Percentiles rank a stretch among this genome's conserved stretches.
Evolutionary conservation across 768 basidiomycete genomes (phyloP).

Genomic region (Hemileccinum impolitum): DNA sequence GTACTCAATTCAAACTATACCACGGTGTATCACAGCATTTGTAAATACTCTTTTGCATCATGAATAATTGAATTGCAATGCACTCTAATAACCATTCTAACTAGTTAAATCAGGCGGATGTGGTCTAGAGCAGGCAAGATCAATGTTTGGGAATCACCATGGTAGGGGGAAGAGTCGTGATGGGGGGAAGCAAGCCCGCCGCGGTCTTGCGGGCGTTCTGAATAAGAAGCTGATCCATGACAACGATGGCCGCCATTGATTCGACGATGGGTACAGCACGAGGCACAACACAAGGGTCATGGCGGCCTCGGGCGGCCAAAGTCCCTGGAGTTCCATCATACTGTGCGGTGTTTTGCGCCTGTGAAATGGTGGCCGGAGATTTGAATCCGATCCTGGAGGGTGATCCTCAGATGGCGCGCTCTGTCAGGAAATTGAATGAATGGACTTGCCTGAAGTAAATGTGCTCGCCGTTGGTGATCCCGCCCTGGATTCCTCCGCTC

Average conservation of each 20-base stretch:
- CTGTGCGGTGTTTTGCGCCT: conserved; percentile 83
- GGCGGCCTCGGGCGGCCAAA: conserved; percentile 88
- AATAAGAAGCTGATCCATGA: conserved; percentile 90
- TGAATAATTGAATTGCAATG: neutral
- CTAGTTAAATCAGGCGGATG: neutral
- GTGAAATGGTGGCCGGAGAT: conserved; percentile 96
- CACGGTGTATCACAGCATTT: conserved; percentile 2
- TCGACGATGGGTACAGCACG: conserved; percentile 98
- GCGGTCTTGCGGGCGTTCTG: conserved; percentile 83
- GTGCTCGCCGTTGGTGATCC: conserved; percentile 95
- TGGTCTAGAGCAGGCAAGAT: neutral
- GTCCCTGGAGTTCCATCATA: conserved; percentile 90
- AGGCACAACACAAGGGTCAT: conserved; percentile 97
- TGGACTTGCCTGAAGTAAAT: conserved; percentile 87
- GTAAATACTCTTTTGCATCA: conserved; percentile 11
- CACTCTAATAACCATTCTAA: neutral
- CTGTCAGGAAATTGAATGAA: neutral
- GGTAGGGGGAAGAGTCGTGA: conserved; percentile 87
- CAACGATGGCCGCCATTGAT: conserved; percentile 92
- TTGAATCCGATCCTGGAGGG: conserved; percentile 88
- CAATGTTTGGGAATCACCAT: conserved; percentile 67
- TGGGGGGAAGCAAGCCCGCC: conserved; percentile 71
- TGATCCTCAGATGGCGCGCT: conserved; percentile 8
- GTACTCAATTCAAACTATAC: neutral
- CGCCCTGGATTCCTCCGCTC: conserved; percentile 97